Evolutionary conservation across 164 flowering plant genomes (phyloP), one percentile per base, ranked within the genome.

Genomic region (Tetracentron sinense): DNA sequence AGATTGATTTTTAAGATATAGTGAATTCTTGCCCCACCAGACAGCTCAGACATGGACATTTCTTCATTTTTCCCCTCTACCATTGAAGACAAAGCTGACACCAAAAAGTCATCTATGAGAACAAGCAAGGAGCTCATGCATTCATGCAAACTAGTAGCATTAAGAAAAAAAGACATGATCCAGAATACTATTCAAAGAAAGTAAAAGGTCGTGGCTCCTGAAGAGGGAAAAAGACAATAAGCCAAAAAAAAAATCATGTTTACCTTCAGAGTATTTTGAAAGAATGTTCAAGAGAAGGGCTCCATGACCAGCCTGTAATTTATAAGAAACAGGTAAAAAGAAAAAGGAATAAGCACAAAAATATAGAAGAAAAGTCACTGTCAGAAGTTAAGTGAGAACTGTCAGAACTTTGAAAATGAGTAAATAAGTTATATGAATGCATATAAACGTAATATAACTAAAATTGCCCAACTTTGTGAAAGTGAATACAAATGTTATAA

Each of bases 21-120:
- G 71, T 88, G 97, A 64, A 94, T 84, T 30, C 98, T 75, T 52
- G 98, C 97, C 64, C 98, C 98, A 56, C 99, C 99, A 60, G 96
- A 88, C 19, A 95, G 84, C 81, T 89, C 97, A 42, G 89, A 68
- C 58, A 96, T 92, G 44, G 99, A 85, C 90, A 89, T 86, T 63
- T 84, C 94, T 69, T 88, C 90, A 77, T 82, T 89, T 74, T 89
- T 92, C n/a, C 99, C 99, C 60, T 90, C 99, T 30, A 95, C 87
- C 90, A 83, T 85, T 30, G 97, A 82, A 54, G 89, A 74, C 72
- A 88, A 92, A 56, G 92, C 97, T 92, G 92, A 73, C 47, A 60
- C 58, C 77, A 46, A 58, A n/a, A n/a, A 22, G 27, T 20, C 56
- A 46, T 57, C 5, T 21, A 33, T 62, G 49, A 69, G 61, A 44